Percentiles rank a stretch among this genome's conserved stretches.
These are phyloP conservation scores for Zygotorulaspora mrakii DNA, from an alignment of 1,139 yeast genomes.

Conservation along the genomic window DNA sequence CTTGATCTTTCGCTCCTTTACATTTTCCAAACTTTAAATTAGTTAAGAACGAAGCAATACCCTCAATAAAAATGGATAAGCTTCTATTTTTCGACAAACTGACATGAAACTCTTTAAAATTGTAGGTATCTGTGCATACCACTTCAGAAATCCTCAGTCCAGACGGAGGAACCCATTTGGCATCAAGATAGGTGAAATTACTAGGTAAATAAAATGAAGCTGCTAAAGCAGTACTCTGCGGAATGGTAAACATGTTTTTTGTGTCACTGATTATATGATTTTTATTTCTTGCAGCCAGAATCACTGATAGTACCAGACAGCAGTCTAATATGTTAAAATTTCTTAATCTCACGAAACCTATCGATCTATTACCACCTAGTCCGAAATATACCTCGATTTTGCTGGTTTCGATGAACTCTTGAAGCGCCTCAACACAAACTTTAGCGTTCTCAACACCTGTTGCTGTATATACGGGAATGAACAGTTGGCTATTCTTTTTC, in stretches of 20 bases:
- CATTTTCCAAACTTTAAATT: constrained; percentile 20
- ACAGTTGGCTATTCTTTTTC: constrained; percentile 23
- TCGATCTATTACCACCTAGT: constrained; percentile 1
- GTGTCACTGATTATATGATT: constrained; percentile 13
- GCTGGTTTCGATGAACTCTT: constrained; percentile 19
- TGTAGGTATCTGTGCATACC: constrained; percentile 5
- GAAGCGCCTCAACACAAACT: constrained; percentile 17
- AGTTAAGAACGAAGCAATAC: constrained; percentile 12
- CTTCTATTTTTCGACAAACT: constrained; percentile 7
- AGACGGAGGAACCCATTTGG: neutral
- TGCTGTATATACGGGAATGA: constrained; percentile 16
- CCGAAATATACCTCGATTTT: constrained; percentile 14
- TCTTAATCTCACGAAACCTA: constrained; percentile 14
- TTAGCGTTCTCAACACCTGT: constrained; percentile 7
- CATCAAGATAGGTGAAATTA: constrained; percentile 4
- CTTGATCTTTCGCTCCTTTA: constrained; percentile 8
- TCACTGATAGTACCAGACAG: constrained; percentile 25
- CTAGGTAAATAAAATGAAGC: constrained; percentile 24
- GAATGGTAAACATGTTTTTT: constrained; percentile 15
- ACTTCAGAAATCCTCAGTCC: constrained; percentile 4
- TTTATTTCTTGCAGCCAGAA: constrained; percentile 21
- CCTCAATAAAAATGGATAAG: constrained; percentile 14
- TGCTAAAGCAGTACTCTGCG: constrained; percentile 15
- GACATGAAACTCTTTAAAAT: constrained; percentile 16
- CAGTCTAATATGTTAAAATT: constrained; percentile 27